Conservation (phyloP, 2,329 filamentous ascomycete genomes). For the Dactylellina cionopaga region DNA sequence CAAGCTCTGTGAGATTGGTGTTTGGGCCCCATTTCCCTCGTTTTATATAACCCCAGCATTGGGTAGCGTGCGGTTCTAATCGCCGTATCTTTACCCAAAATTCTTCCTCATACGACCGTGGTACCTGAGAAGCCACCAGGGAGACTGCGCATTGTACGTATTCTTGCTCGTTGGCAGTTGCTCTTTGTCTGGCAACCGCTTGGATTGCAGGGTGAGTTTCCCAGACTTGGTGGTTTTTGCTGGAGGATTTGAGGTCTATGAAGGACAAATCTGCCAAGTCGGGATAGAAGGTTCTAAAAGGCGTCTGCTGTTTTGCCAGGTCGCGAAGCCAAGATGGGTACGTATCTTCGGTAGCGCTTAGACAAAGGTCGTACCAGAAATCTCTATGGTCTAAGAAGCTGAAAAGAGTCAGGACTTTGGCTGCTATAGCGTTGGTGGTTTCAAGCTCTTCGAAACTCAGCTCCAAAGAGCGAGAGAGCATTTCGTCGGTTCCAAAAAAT, state of each 20-base stretch:
- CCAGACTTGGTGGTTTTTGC: neutral
- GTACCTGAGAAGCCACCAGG: neutral
- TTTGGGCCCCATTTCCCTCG: neutral
- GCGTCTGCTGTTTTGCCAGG: neutral
- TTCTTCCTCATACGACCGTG: neutral
- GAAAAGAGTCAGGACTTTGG: neutral
- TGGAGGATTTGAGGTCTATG: constrained; percentile 1
- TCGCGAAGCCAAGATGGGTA: too few species aligned
- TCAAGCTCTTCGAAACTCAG: too few species aligned
- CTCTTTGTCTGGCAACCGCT: neutral
- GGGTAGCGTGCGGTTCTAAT: neutral
- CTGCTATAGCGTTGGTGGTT: neutral
- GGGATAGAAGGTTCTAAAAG: neutral
- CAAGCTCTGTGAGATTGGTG: neutral
- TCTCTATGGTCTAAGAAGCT: constrained; percentile 1
- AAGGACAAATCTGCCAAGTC: neutral
- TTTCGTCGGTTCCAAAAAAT: too few species aligned
- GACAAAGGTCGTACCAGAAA: constrained; percentile 1
- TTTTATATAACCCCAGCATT: neutral
- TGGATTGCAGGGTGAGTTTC: constrained; percentile 6
- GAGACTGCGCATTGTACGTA: too few species aligned
- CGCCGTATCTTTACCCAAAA: neutral
- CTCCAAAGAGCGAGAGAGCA: too few species aligned
- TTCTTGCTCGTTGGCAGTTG: neutral
- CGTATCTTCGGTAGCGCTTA: neutral